Conservation (phyloP, 202 grass and related monocot genomes). For the Hordeum pubiflorum region DNA sequence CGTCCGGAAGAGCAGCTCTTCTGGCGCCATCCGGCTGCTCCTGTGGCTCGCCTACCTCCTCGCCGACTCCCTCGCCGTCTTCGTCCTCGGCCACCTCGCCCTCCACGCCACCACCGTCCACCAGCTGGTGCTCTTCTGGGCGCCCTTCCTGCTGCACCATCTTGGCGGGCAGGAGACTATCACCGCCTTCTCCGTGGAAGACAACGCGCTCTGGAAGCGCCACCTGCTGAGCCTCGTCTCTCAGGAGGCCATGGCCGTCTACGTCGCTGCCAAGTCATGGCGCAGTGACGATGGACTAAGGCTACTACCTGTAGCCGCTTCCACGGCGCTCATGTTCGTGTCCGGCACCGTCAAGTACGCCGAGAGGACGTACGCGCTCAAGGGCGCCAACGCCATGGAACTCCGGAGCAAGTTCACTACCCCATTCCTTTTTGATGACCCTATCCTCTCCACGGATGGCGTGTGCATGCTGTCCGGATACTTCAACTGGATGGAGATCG, state of each 20-base stretch:
- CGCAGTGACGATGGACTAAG: not conserved
- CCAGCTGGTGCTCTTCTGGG: not conserved
- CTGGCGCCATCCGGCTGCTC: not conserved
- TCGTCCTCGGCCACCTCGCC: not conserved
- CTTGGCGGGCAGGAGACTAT: slow-evolving; percentile 33
- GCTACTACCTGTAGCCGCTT: not conserved
- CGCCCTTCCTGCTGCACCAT: slow-evolving; percentile 14
- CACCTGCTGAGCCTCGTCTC: slow-evolving; percentile 20
- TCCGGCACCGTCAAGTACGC: slow-evolving; percentile 1
- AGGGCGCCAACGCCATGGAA: not conserved
- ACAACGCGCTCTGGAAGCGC: slow-evolving; percentile 31
- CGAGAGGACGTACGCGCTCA: not conserved
- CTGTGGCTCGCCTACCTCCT: slow-evolving; percentile 20
- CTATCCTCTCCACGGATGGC: too few relatives aligned
- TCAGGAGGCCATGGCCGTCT: slow-evolving; percentile 3
- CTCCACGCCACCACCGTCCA: not conserved
- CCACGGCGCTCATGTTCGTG: slow-evolving; percentile 5
- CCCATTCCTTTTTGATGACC: too few relatives aligned
- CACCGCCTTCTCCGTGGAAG: not conserved
- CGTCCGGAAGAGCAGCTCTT: slow-evolving; percentile 16
- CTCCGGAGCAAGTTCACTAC: not conserved
- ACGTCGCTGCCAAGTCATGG: not conserved
- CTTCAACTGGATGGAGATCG: too few relatives aligned
- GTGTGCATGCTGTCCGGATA: too few relatives aligned
- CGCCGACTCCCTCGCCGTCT: not conserved